phyloP scores from a whole-genome alignment of 495 filamentous ascomycete species.

The Sphaerosporella brunnea region DNA sequence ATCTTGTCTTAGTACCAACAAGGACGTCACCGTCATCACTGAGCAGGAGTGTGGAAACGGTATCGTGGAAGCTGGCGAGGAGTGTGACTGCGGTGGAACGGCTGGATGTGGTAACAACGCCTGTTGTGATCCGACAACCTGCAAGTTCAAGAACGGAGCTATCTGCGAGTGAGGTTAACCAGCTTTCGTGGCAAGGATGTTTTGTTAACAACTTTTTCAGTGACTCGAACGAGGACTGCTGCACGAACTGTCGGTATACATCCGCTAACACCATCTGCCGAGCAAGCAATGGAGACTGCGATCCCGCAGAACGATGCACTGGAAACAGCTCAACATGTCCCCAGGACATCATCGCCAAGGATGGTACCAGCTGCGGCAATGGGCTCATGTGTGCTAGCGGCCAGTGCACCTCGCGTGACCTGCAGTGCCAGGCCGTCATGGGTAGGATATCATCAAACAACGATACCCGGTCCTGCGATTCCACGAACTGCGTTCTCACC shows the following conservation, averaged over 20 bases:
- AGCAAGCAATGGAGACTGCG: slow-evolving; percentile 56
- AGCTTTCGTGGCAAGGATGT: not conserved
- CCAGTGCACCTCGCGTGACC: slow-evolving; percentile 82
- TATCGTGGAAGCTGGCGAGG: slow-evolving; percentile 84
- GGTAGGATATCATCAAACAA: slow-evolving; percentile 58
- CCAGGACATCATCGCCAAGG: slow-evolving; percentile 42
- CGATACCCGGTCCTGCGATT: slow-evolving; percentile 66
- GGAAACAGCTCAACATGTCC: slow-evolving; percentile 62
- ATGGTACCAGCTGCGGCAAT: slow-evolving; percentile 45
- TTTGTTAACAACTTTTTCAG: slow-evolving; percentile 9
- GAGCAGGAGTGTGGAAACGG: slow-evolving; percentile 86
- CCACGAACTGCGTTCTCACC: slow-evolving; percentile 50
- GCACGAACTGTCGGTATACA: slow-evolving; percentile 54
- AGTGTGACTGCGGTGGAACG: slow-evolving; percentile 84
- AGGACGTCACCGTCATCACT: slow-evolving; percentile 66
- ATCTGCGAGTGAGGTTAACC: slow-evolving; percentile 46
- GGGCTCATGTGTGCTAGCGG: slow-evolving; percentile 73
- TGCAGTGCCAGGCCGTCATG: slow-evolving; percentile 77
- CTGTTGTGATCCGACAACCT: slow-evolving; percentile 78
- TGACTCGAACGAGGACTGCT: slow-evolving; percentile 48
- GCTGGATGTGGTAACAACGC: slow-evolving; percentile 49
- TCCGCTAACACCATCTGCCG: slow-evolving; percentile 56
- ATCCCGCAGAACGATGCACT: slow-evolving; percentile 65
- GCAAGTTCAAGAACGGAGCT: slow-evolving; percentile 59
- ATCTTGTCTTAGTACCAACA: slow-evolving; percentile 63